Evolutionary conservation across 352 stramenopile genomes (phyloP).

Genomic region (Globisporangium lucens): DNA sequence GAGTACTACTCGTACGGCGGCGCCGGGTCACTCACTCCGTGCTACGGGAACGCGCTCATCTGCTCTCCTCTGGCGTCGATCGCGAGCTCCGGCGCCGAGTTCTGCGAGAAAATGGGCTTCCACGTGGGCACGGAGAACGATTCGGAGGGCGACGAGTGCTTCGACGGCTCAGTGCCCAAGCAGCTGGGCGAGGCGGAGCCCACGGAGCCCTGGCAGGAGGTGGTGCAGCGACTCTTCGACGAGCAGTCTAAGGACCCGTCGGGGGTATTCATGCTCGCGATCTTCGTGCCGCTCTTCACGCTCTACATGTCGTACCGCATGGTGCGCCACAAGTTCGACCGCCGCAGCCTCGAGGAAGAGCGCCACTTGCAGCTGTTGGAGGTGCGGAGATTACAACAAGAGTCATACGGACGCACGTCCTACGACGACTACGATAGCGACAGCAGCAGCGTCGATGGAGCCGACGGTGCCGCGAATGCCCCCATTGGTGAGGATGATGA

Average conservation of each 20-base stretch:
- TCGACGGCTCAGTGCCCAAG: conserved; percentile 72
- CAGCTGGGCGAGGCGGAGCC: conserved; percentile 52
- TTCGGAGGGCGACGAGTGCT: conserved; percentile 72
- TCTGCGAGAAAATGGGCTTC: conserved; percentile 80
- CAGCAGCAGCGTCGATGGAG: conserved; percentile 21
- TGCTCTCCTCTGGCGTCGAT: conserved; percentile 72
- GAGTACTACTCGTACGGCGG: conserved; percentile 76
- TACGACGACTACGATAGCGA: conserved; percentile 58
- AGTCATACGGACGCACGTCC: conserved; percentile 46
- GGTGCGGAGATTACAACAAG: conserved; percentile 68
- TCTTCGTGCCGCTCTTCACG: conserved; percentile 57
- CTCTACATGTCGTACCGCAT: conserved; percentile 49
- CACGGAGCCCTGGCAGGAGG: conserved; percentile 50
- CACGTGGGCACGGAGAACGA: conserved; percentile 65
- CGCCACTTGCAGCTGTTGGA: conserved; percentile 67
- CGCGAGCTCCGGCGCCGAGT: conserved; percentile 46
- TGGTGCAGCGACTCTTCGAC: conserved; percentile 51
- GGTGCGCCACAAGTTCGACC: conserved; percentile 41
- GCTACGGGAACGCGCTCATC: conserved; percentile 80
- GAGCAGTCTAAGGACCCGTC: conserved; percentile 73
- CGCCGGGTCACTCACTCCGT: conserved; percentile 57
- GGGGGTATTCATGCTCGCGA: conserved; percentile 52
- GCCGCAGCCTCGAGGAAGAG: conserved; percentile 25
- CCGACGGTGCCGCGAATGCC: conserved; percentile 17
- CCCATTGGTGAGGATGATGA: conserved; percentile 31